Percentiles rank a stretch among this genome's conserved stretches.
phyloP scores from a whole-genome alignment of 2,329 filamentous ascomycete genomes.

The Colletotrichum tabaci region DNA sequence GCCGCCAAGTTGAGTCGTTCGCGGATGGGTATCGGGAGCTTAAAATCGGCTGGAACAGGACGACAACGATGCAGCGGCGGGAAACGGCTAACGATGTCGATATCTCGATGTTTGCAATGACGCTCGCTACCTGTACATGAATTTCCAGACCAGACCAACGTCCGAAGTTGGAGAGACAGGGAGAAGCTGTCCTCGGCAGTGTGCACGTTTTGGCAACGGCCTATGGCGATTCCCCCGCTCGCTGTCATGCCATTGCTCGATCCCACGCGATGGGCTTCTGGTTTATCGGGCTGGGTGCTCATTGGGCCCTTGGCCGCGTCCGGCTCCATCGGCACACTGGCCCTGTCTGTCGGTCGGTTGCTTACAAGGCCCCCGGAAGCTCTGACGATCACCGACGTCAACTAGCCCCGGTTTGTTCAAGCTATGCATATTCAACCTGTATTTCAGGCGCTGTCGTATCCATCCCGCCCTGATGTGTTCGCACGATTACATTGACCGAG shows the following conservation, averaged over 20 bases:
- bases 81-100: conserved; percentile 19
- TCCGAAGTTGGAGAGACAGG: conserved; percentile 2
- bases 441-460: background rate
- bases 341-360: conserved; percentile 10
- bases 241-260: conserved; percentile 13
- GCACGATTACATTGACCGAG: background rate
- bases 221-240: conserved; percentile 7
- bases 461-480: background rate
- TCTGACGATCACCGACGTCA: conserved; percentile 40
- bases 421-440: conserved; percentile 4
- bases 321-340: conserved; percentile 34
- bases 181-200: background rate
- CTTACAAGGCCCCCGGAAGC: conserved; percentile 17
- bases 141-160: background rate
- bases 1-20: conserved; percentile 21
- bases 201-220: conserved; percentile 17
- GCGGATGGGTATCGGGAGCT: conserved; percentile 8
- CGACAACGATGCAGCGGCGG: conserved; percentile 9
- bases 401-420: conserved; percentile 23
- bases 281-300: conserved; percentile 6
- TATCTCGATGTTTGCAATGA: background rate
- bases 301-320: conserved; percentile 2
- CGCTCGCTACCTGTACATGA: background rate
- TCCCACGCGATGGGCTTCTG: conserved; percentile 9
- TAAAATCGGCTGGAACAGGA: conserved; percentile 2